These are phyloP conservation scores for Leishmania amazonensis DNA, from an alignment of 208 protist genomes.

Conservation along the genomic window DNA sequence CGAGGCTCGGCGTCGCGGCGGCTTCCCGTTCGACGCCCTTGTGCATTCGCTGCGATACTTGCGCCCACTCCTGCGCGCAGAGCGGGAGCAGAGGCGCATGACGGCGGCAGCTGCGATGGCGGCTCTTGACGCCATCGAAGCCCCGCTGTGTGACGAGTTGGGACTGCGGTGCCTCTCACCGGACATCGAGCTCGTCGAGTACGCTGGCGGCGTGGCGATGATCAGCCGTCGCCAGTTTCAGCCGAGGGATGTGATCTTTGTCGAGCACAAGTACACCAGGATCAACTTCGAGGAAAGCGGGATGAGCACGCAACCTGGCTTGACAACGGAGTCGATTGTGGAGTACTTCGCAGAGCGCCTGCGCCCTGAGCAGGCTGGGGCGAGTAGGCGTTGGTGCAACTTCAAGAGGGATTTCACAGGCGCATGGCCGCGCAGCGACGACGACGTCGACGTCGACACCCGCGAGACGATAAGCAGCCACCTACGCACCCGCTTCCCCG, in stretches of 20 bases:
- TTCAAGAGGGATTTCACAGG: conserved; percentile 77
- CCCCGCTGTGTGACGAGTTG: conserved; percentile 48
- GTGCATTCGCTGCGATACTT: conserved; percentile 60
- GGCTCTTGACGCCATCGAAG: conserved; percentile 35
- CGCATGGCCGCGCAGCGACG: conserved; percentile 69
- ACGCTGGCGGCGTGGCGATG: conserved; percentile 75
- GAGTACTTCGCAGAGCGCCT: conserved; percentile 68
- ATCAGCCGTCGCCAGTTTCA: conserved; percentile 63
- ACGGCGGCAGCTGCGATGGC: conserved; percentile 26
- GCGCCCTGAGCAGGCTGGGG: conserved; percentile 41
- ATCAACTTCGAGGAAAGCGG: conserved; percentile 51
- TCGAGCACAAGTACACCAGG: conserved; percentile 67
- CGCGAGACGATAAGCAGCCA: conserved; percentile 36
- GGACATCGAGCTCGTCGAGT: conserved; percentile 74
- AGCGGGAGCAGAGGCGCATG: conserved; percentile 26
- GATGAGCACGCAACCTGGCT: conserved; percentile 36
- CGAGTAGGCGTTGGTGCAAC: conserved; percentile 39
- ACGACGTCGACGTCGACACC: conserved; percentile 59
- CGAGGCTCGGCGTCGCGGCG: conserved; percentile 50
- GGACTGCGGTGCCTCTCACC: conserved; percentile 58
- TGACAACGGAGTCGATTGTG: conserved; percentile 66
- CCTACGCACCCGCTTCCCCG: conserved; percentile 45
- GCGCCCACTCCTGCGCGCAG: conserved; percentile 53
- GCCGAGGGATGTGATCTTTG: conserved; percentile 70
- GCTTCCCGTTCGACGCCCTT: conserved; percentile 80